Conservation (phyloP, 495 filamentous ascomycete genomes). For the Lasiosphaeria ovina region DNA sequence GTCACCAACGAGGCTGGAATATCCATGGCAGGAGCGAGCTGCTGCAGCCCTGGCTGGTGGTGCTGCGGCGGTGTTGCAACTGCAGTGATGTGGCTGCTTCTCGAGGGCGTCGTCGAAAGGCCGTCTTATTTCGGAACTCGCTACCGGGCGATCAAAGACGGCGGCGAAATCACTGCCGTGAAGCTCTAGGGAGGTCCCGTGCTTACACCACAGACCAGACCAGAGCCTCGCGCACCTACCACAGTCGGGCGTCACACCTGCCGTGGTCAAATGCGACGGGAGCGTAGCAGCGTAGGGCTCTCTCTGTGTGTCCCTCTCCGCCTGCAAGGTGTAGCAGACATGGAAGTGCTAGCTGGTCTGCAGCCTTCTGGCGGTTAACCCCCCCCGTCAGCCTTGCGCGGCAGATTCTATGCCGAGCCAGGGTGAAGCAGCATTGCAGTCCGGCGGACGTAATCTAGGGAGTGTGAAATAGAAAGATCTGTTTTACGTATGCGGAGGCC, state of each 20-base stretch:
- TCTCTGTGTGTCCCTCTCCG: neutral
- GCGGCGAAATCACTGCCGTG: neutral
- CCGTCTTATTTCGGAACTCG: slow-evolving; percentile 3
- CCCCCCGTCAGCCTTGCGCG: neutral
- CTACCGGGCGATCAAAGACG: neutral
- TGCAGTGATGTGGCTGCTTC: neutral
- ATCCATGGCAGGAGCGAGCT: neutral
- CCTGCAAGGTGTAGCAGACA: neutral
- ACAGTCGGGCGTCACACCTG: too few species aligned
- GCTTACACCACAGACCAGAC: neutral
- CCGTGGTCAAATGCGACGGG: neutral
- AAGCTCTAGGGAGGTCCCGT: neutral
- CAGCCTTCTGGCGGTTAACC: neutral
- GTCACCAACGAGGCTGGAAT: too few species aligned
- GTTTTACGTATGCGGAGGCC: too few species aligned
- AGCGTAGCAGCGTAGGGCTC: neutral
- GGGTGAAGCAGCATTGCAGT: neutral
- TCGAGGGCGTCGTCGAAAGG: neutral
- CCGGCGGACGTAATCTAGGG: too few species aligned
- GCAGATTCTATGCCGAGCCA: neutral
- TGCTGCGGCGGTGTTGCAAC: neutral
- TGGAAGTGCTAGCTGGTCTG: too few species aligned
- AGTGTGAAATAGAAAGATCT: too few species aligned
- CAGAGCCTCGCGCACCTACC: too few species aligned
- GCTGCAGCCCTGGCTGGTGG: neutral